phyloP scores from a whole-genome alignment of 371 early-diverging fungal genomes.

The Apophysomyces variabilis region DNA sequence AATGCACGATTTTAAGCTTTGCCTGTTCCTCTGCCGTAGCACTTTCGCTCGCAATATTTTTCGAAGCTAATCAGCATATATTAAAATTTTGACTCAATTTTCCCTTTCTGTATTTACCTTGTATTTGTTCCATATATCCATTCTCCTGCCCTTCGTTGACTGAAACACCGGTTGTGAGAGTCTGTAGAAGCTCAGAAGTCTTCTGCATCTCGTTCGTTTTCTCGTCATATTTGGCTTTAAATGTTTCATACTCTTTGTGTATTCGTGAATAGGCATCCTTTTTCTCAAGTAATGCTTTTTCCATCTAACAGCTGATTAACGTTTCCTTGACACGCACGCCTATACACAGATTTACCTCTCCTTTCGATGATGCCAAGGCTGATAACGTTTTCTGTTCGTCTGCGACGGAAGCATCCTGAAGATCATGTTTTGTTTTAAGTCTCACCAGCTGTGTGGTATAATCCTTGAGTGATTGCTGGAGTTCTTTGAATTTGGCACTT shows the following conservation, averaged over 20 bases:
- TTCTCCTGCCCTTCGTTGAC: constrained; percentile 91
- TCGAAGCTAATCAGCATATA: constrained; percentile 50
- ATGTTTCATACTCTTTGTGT: constrained; percentile 60
- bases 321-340: not conserved
- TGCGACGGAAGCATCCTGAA: constrained; percentile 70
- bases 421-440: constrained; percentile 78
- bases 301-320: constrained; percentile 38
- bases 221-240: constrained; percentile 68
- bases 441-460: constrained; percentile 77
- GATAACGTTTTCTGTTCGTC: constrained; percentile 72
- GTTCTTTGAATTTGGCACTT: constrained; percentile 63
- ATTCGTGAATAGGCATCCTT: constrained; percentile 49
- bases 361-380: constrained; percentile 36
- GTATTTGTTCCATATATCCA: constrained; percentile 93
- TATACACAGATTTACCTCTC: constrained; percentile 43
- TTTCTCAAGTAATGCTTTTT: constrained; percentile 57
- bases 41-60: constrained; percentile 58
- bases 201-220: constrained; percentile 69
- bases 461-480: constrained; percentile 76
- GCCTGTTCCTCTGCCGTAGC: constrained; percentile 74
- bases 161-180: constrained; percentile 91
- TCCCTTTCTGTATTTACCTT: constrained; percentile 43
- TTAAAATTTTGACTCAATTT: not conserved
- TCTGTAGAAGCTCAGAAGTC: constrained; percentile 87
- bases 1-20: constrained; percentile 69